Evolutionary conservation across 768 basidiomycete species (phyloP), one percentile per base, ranked within the genome.

Genomic region (Rhizopogon rudus): DNA sequence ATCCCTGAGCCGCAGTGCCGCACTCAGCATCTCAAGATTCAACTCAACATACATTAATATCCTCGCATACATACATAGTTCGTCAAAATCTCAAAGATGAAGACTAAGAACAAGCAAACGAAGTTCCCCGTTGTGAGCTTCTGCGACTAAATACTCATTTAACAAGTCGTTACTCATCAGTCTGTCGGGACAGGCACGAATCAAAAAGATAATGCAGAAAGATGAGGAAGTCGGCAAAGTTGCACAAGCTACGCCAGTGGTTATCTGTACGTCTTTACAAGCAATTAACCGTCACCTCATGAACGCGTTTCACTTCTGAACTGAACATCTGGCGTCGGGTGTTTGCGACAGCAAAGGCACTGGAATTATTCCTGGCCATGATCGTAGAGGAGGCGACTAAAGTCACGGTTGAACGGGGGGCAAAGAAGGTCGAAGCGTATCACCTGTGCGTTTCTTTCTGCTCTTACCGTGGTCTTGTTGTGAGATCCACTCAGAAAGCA

Each of bases 171-270:
- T 16, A 29, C 61, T 65, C 44, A 67, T 41, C 28, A 35, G 10
- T 25, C 9, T 44, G 5, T 16, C 35, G 25, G 33, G 44, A 22
- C 35, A 96, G 94, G 95, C 96, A 3, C 87, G 96, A 44, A 98
- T 98, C 76, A 98, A 98, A 81, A 91, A 93, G 76, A 97, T 98
- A 54, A 98, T 98, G 92, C 96, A 98, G 76, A 93, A 94, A 68
- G 96, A 98, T 67, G 96, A 98, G 67, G 96, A 98, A 67, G 96
- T 98, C 17, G 96, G 96, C 55, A 98, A 98, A 70, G 93, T 98
- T 33, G 93, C 96, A 2, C 92, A 94, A 67, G 94, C 93, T 28
- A 96, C 95, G 4, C 96, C 96, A 1, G 82, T 98, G 57, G 91
- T 98, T 55, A 97, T 98, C 63, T 98, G 96, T 97, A 65, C 69